Evolutionary conservation across 2,329 filamentous ascomycete species (phyloP), one percentile per base, ranked within the genome.

Genomic region (Aspergillus neoniger): DNA sequence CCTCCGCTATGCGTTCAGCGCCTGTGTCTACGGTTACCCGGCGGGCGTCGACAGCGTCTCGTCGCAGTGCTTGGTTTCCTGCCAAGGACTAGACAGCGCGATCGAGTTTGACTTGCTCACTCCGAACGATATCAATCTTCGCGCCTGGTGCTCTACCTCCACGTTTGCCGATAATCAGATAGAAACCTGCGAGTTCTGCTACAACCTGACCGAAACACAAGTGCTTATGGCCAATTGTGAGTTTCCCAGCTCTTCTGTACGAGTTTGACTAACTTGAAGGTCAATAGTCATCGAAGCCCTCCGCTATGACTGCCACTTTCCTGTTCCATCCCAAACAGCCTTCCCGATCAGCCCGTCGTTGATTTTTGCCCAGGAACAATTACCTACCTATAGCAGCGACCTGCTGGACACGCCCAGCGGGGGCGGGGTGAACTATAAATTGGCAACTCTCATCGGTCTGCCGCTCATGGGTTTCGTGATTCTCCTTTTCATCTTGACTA

Each of bases 21-120:
- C 70, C 47, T 81, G 79, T 62, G 74, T 81, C 38, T 81, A 76
- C 65, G 77, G 74, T 30, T 76, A 66, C 28, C 79, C 79, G 7
- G 64, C 66, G n/a, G 61, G 56, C 23, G 67, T 69, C 60, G 71
- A 63, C 63, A 77, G 72, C 66, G 70, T 78, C 15, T 80, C 78
- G 7, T 79, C 76, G 9, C 78, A 77, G 4, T 81, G 79, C 58
- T 74, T 78, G 49, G 79, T 81, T 14, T 71, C 75, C 23, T 81
- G 79, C 60, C 68, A 73, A n/a, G 55, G 68, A 0, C 62, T 81
- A 32, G 62, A 65, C 23, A 55, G 69, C 14, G 72, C 77, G 5
- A 65, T 80, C 3, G 65, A 72, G 39, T 69, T 67, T 57, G 61
- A 75, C 21, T 50, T 79, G 32, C 53, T 60, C 10, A 60, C 70